Base-by-base conservation (phyloP, 257 asterid species). In the Nicotiana paniculata region DNA sequence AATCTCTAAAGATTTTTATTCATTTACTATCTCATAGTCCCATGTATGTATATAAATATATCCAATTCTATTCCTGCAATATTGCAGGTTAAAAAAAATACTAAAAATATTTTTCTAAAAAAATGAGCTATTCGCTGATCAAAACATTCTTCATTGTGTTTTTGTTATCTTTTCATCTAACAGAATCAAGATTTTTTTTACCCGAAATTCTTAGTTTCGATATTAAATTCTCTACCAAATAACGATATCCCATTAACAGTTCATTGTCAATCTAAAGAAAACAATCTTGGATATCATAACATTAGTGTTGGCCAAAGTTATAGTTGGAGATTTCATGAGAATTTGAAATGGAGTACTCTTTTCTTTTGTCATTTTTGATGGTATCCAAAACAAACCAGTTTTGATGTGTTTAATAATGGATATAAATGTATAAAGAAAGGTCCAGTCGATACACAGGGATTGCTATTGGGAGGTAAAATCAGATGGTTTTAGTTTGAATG, bases 351-450 rank as follows among this genome's bases (percentile, higher is more conserved):
- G 6, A 67, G 15, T 17, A 81, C 83, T 1, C 6, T 66, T 30
- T 81, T 26, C 67, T 51, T 53, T 76, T 81, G 59, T n/a, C 83
- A 81, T 81, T 81, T 67, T 53, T 67, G 69, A 46, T 55, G 59
- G 70, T 10, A 15, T 1, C 6, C 18, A 9, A 68, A 55, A 54
- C 6, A 39, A 33, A 21, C 0, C 6, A 13, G 0, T 7, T 67
- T 81, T 8, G 61, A 53, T 3, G 84, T 13, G 2, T 81, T 53
- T 12, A 69, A 30, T 21, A 30, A 32, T 11, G 79, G 79, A 4
- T 13, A 53, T 9, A 6, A 30, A 21, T 66, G 78, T 32, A 61
- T 39, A 5, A 32, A 9, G 1, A 17, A 5, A 7, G 26, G 37
- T 0, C 13, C 17, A 4, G 5, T 9, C 3, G 15, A 9, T 15